phyloP scores from a whole-genome alignment of 805 yeast species.

The Lipomyces yamadae region DNA sequence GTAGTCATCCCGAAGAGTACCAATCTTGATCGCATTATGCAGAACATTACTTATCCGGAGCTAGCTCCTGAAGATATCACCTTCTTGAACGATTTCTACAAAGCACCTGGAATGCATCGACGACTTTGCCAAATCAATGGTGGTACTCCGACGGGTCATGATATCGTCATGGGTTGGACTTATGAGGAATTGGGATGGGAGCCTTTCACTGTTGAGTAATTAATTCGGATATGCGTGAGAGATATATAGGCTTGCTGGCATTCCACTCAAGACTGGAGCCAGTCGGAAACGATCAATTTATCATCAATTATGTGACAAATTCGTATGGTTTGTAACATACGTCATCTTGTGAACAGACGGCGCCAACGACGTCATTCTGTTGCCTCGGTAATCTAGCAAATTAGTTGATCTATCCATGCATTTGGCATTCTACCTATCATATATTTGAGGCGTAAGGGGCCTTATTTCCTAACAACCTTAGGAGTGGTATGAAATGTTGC shows the following conservation, averaged over 20 bases:
- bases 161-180: slow-evolving; percentile 33
- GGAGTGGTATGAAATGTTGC: too few relatives aligned
- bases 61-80: slow-evolving; percentile 18
- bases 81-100: slow-evolving; percentile 19
- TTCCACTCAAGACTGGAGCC: not conserved
- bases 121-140: slow-evolving; percentile 23
- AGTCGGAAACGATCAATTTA: too few relatives aligned
- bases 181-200: slow-evolving; percentile 34
- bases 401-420: too few relatives aligned
- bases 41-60: slow-evolving; percentile 48
- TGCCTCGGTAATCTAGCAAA: too few relatives aligned
- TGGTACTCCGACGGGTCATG: slow-evolving; percentile 20
- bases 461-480: too few relatives aligned
- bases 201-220: slow-evolving; percentile 9
- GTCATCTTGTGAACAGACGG: too few relatives aligned
- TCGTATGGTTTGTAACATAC: too few relatives aligned
- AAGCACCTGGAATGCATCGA: slow-evolving; percentile 25
- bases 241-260: not conserved
- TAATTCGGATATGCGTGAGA: slow-evolving; percentile 19
- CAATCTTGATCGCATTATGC: slow-evolving; percentile 62
- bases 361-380: too few relatives aligned
- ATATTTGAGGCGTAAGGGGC: too few relatives aligned
- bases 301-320: too few relatives aligned
- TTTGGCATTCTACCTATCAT: too few relatives aligned
- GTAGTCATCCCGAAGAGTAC: slow-evolving; percentile 84